Evolutionary conservation across 345 rosid species (phyloP), one percentile per base, ranked within the genome.

Genomic region (Eutrema japonicum): DNA sequence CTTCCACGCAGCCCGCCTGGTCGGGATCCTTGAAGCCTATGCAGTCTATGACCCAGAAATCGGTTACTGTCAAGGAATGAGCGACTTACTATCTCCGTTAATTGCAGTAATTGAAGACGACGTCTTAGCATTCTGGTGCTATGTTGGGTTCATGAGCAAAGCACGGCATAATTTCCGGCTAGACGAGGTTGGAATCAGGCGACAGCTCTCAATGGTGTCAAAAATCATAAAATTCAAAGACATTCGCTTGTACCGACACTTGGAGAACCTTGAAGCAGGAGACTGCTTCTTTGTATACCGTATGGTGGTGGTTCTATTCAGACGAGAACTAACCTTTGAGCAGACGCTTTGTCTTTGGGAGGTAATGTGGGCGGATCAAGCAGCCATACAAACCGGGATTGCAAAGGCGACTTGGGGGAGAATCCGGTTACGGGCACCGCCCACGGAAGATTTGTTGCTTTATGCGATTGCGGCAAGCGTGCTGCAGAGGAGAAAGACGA

Each of bases 51-150:
- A 94, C 81, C 89, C 89, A 5, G 91, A 86, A 68, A 88, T 86
- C 37, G 94, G 94, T 51, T 88, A 88, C 76, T 94, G 98, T 78
- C 98, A 94, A 78, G 98, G 98, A 68, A 94, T 94, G 98, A 94
- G 97, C 7, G 98, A 94, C 78, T 78, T 94, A 51, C 90, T 94
- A 40, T 88, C 96, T 50, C 98, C 98, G 4, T 66, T 94, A 30
- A 71, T 89, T 46, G 80, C 90, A 4, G 95, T 91, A 77, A 64
- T 91, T n/a, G 93, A 85, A 77, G 93, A 91, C 10, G 95, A 91
- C 51, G 73, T 70, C 55, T 88, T 88, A 71, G 97, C 98, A 42
- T 94, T 94, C 83, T 89, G 95, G 96, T 94, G 96, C 73, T 91
- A 91, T 65, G 97, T 77, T 3, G 89, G 96, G 57, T 94, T 94